Percentiles rank a stretch among this genome's conserved stretches.
phyloP scores from a whole-genome alignment of 805 yeast species.

The Monosporozyma aerobia region DNA sequence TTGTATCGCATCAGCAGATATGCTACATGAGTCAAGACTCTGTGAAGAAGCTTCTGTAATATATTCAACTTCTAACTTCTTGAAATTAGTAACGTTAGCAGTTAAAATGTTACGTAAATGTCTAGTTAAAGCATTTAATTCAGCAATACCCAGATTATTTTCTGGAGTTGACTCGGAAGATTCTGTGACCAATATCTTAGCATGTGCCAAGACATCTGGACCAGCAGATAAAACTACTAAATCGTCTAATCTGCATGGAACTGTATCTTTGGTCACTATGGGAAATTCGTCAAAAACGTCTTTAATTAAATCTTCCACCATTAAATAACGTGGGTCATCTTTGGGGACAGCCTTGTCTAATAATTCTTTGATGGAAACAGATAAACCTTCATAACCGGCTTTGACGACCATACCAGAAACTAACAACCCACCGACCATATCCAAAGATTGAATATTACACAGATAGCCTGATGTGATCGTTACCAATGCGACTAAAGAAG shows the following conservation, averaged over 20 bases:
- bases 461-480: constrained; percentile 79
- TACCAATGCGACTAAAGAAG: constrained; percentile 78
- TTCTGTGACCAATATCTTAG: constrained; percentile 20
- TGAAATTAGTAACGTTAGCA: constrained; percentile 34
- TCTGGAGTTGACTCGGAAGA: not conserved
- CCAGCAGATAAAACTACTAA: constrained; percentile 45
- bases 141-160: constrained; percentile 28
- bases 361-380: constrained; percentile 60
- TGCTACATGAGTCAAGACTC: constrained; percentile 1
- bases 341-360: constrained; percentile 57
- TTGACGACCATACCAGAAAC: constrained; percentile 72
- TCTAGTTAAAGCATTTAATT: constrained; percentile 32
- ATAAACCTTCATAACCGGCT: constrained; percentile 72
- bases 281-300: constrained; percentile 23
- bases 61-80: constrained; percentile 34
- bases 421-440: constrained; percentile 79
- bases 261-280: constrained; percentile 28
- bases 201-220: constrained; percentile 37
- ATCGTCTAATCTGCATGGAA: constrained; percentile 30
- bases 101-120: constrained; percentile 28
- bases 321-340: constrained; percentile 39
- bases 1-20: not conserved
- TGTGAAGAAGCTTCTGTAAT: constrained; percentile 4
- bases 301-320: constrained; percentile 32
- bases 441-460: constrained; percentile 71